Base-by-base conservation (phyloP, 768 basidiomycete species). In the Amanita inopinata region DNA sequence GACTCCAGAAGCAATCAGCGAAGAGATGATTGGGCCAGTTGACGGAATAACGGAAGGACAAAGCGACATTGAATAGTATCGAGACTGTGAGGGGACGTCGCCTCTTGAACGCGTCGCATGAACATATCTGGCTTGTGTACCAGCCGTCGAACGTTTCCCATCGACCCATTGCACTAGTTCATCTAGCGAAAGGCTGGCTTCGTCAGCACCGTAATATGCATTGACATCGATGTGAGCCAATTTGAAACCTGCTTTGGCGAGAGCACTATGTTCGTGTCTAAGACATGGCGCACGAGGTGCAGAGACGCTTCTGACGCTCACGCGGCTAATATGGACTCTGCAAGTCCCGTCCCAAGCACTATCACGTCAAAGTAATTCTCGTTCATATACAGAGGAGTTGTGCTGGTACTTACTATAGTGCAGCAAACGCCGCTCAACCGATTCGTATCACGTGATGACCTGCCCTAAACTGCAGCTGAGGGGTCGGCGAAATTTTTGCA, bases 151-250 rank as follows among this genome's bases (percentile, higher is more conserved):
- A 43, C 20, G 58, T 42, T 20, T 57, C 61, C 0, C 51, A 44
- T 80, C 69, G 7, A 75, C 73, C 89, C 87, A 93, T 33, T 69
- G 54, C 1, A 75, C 54, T 12, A 96, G 69, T 55, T 98, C 94
- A 43, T 87, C 78, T 1, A 93, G 64, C 0, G 84, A 80, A 19
- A 97, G 59, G 18, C 80, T 83, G 0, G 93, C 90, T 57, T 91
- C 78, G 35, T 79, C 67, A 10, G 71, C 81, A 33, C 93, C 94
- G 53, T 98, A 98, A 58, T 90, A 87, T 0, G 74, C 57, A 50
- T 92, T 86, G 12, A 69, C 61, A 58, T 98, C 94, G 48, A 97
- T 62, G 51, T 98, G 94, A 0, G 86, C 87, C 19, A 97, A 80
- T 47, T 75, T 83, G 61, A 83, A 80, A 33, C 91, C 90, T 37